Evolutionary conservation across 768 basidiomycete species (phyloP).

Genomic region (Suillus ampliporus): DNA sequence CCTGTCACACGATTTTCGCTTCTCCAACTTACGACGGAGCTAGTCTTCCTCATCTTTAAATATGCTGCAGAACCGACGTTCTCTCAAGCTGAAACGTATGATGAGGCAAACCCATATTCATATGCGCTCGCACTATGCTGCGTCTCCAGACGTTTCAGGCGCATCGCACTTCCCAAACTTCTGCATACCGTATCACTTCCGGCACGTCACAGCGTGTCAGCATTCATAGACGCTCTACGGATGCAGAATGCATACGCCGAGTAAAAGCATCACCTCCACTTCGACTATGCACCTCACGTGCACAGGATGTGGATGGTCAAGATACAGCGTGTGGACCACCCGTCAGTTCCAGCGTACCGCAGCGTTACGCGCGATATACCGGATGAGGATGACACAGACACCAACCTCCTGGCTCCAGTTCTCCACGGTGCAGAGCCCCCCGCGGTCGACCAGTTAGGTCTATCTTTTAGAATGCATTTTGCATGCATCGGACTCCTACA

Average conservation of each 20-base stretch:
- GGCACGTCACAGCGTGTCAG: not conserved
- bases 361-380: constrained; percentile 19
- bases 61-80: constrained; percentile 34
- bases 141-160: constrained; percentile 41
- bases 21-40: constrained; percentile 40
- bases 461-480: constrained; percentile 41
- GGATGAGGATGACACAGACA: constrained; percentile 30
- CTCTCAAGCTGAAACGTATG: too few relatives aligned
- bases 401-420: constrained; percentile 12
- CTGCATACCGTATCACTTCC: constrained; percentile 44
- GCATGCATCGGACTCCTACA: constrained; percentile 14
- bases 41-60: constrained; percentile 40
- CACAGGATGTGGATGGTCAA: constrained; percentile 41
- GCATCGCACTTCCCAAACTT: constrained; percentile 42
- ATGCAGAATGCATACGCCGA: constrained; percentile 25
- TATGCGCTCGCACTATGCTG: constrained; percentile 37
- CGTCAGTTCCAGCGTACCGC: not conserved
- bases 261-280: constrained; percentile 27
- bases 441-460: constrained; percentile 39
- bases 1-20: constrained; percentile 22
- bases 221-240: constrained; percentile 39
- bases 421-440: constrained; percentile 20
- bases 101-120: constrained; percentile 14
- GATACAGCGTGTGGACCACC: constrained; percentile 30
- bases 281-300: constrained; percentile 39